Conservation (phyloP, 257 asterid species). For the Nicotiana sylvestris region DNA sequence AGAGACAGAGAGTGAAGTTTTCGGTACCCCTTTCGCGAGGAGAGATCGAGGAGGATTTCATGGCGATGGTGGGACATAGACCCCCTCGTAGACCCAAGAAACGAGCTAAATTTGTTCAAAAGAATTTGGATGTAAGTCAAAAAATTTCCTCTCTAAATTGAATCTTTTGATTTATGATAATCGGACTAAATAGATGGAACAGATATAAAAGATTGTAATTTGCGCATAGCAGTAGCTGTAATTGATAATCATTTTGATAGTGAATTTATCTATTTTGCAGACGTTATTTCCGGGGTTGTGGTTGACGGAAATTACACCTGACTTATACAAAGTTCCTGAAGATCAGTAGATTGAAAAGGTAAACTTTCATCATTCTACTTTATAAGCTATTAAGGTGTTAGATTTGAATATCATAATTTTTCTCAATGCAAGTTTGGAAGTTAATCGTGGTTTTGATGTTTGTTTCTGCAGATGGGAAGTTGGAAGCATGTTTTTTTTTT, state of each 20-base stretch:
- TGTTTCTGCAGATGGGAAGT: conserved; percentile 14
- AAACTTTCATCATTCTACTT: not conserved
- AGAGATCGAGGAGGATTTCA: conserved; percentile 84
- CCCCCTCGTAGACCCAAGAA: conserved; percentile 89
- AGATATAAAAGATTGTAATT: not conserved
- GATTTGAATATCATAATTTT: not conserved
- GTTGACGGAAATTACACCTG: conserved; percentile 22
- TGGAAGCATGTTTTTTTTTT: not conserved
- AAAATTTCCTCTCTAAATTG: not conserved
- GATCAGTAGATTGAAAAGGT: conserved; percentile 17
- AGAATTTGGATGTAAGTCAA: conserved; percentile 60
- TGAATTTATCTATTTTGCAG: conserved; percentile 10
- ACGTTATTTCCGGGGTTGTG: conserved; percentile 23
- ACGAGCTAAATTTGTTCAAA: conserved; percentile 59
- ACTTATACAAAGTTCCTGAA: conserved; percentile 23
- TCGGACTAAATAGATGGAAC: not conserved
- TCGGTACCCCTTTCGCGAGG: conserved; percentile 54
- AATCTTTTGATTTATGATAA: not conserved
- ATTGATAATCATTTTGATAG: not conserved
- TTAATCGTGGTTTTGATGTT: not conserved
- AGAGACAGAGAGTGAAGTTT: conserved; percentile 54
- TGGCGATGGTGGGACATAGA: conserved; percentile 54
- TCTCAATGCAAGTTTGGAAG: not conserved
- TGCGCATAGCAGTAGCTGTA: not conserved
- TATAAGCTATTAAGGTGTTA: not conserved